These are phyloP conservation scores for Lachancea sp. DNA, from an alignment of 805 yeast genomes.

Conservation along the genomic window DNA sequence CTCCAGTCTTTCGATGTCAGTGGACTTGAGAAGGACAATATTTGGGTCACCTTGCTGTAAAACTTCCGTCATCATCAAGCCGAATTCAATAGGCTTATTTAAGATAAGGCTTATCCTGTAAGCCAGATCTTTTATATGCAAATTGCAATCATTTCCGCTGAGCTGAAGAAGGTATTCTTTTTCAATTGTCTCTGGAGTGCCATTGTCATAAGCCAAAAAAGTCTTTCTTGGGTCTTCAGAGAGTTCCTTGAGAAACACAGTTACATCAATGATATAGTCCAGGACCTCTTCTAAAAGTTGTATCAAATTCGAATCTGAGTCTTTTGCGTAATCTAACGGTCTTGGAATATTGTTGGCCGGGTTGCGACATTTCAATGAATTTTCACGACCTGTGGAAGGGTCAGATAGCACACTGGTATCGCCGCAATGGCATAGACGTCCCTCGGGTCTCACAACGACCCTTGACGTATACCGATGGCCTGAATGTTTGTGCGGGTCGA, in stretches of 20 bases:
- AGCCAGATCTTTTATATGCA: slow-evolving; percentile 24
- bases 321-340: not conserved
- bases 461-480: slow-evolving; percentile 45
- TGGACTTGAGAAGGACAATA: slow-evolving; percentile 20
- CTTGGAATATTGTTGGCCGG: not conserved
- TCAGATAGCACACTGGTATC: slow-evolving; percentile 23
- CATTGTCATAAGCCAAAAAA: slow-evolving; percentile 4
- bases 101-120: slow-evolving; percentile 20
- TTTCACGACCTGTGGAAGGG: not conserved
- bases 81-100: slow-evolving; percentile 25
- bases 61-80: slow-evolving; percentile 17
- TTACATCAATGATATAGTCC: slow-evolving; percentile 25
- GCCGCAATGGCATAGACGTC: slow-evolving; percentile 32
- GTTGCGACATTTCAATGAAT: not conserved
- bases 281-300: slow-evolving; percentile 17
- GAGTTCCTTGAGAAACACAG: slow-evolving; percentile 12
- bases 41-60: slow-evolving; percentile 18
- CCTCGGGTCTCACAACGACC: slow-evolving; percentile 26
- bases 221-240: slow-evolving; percentile 7
- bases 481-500: slow-evolving; percentile 56
- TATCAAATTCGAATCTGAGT: slow-evolving; percentile 11
- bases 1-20: slow-evolving; percentile 16
- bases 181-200: slow-evolving; percentile 1
- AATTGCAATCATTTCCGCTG: slow-evolving; percentile 23
- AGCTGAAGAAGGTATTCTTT: slow-evolving; percentile 25